Conservation (phyloP, 768 basidiomycete species). For the Lentinula raphanica region DNA sequence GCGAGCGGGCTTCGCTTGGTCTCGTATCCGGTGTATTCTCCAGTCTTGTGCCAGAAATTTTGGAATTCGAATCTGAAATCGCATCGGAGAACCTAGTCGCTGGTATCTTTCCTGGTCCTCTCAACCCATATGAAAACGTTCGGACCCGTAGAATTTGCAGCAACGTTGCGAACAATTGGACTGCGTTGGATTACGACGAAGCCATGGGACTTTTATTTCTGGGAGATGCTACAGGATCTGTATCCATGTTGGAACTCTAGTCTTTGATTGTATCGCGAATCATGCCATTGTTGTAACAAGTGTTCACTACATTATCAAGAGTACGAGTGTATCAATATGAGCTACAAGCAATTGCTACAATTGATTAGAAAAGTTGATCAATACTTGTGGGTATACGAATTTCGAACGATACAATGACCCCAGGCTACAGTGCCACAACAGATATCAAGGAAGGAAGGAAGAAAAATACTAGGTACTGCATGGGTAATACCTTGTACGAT, state of each 20-base stretch:
- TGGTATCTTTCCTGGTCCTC: constrained; percentile 46
- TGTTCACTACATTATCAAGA: not conserved
- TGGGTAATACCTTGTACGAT: too few relatives aligned
- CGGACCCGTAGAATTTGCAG: constrained; percentile 25
- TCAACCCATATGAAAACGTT: constrained; percentile 22
- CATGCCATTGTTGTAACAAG: not conserved
- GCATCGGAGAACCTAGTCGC: constrained; percentile 38
- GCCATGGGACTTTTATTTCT: constrained; percentile 46
- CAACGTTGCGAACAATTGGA: constrained; percentile 41
- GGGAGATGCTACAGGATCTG: constrained; percentile 43
- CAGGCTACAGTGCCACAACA: too few relatives aligned
- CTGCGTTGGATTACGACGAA: constrained; percentile 60
- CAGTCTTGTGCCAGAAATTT: constrained; percentile 11
- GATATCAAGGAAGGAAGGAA: too few relatives aligned
- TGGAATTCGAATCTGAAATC: not conserved
- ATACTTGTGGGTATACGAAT: too few relatives aligned
- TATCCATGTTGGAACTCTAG: constrained; percentile 32
- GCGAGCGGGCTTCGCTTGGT: constrained; percentile 28
- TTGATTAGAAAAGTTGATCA: too few relatives aligned
- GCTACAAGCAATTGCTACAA: too few relatives aligned
- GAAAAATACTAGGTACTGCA: too few relatives aligned
- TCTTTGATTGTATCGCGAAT: not conserved
- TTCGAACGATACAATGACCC: too few relatives aligned
- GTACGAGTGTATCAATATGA: too few relatives aligned
- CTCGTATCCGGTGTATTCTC: constrained; percentile 10